Percentiles rank a stretch among this genome's conserved stretches.
phyloP scores from a whole-genome alignment of 352 stramenopile species.

The Globisporangium barbulae region DNA sequence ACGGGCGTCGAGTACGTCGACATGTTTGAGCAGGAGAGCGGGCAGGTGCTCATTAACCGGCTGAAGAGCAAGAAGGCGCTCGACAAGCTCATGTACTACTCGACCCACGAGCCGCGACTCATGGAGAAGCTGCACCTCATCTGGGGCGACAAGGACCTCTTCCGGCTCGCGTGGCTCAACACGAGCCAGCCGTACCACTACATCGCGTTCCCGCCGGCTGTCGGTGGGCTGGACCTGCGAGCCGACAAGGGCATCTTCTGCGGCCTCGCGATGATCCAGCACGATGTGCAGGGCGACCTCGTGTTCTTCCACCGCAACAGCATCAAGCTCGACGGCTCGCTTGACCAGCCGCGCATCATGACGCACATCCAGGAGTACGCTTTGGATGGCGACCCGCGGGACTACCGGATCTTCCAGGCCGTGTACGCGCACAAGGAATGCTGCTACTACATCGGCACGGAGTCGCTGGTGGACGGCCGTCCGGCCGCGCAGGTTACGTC shows the following conservation, averaged over 20 bases:
- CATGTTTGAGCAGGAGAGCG: slow-evolving; percentile 86
- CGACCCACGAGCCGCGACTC: slow-evolving; percentile 60
- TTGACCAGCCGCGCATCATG: slow-evolving; percentile 68
- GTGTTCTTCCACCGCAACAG: slow-evolving; percentile 87
- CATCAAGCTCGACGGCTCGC: slow-evolving; percentile 76
- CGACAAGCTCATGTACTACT: slow-evolving; percentile 88
- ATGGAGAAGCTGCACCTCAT: slow-evolving; percentile 76
- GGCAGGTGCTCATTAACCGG: slow-evolving; percentile 82
- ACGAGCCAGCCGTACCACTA: slow-evolving; percentile 76
- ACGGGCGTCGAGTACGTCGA: slow-evolving; percentile 68
- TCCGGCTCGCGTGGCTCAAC: slow-evolving; percentile 80
- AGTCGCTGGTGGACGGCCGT: slow-evolving; percentile 54
- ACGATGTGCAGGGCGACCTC: slow-evolving; percentile 79
- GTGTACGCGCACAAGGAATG: slow-evolving; percentile 81
- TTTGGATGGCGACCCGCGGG: slow-evolving; percentile 56
- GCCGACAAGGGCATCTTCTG: slow-evolving; percentile 78
- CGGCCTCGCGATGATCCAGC: slow-evolving; percentile 82
- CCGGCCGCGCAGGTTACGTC: slow-evolving; percentile 69
- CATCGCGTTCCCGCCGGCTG: slow-evolving; percentile 62
- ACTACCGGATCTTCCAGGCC: slow-evolving; percentile 82
- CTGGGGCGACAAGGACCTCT: slow-evolving; percentile 87
- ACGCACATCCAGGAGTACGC: slow-evolving; percentile 84
- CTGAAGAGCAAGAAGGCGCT: slow-evolving; percentile 69
- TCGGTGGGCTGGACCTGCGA: slow-evolving; percentile 65
- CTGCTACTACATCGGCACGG: slow-evolving; percentile 84